Base-by-base conservation (phyloP, 2,329 filamentous ascomycete genomes). In the Talaromyces islandicus region DNA sequence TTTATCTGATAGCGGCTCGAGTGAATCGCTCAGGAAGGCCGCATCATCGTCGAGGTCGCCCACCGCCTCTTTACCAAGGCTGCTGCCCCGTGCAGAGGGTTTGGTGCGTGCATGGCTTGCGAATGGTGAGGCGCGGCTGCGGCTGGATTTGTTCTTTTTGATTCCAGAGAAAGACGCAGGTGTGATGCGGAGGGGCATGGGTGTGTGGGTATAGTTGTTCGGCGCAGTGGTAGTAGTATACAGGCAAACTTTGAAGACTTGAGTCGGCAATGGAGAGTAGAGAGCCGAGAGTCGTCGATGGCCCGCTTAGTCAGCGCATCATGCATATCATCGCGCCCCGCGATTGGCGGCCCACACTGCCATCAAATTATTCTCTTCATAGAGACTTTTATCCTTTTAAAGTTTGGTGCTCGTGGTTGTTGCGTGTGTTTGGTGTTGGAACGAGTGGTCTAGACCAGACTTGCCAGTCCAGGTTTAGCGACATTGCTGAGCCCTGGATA, bases 1-100 rank as follows among this genome's bases (percentile, higher is more conserved):
- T 4, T 78, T 70, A 60, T 86, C 83, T 2, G 81, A 78, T 3
- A 87, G 74, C 7, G 71, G 71, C 21, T 80, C 77, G 21, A 7
- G 11, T 14, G 68, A 64, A 24, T 71, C 65, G 24, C 68, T 61
- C 50, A 73, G 65, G 50, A 69, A 65, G 38, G 64, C 58, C 55
- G 63, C 63, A 54, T 64, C 61, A 21, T 67, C 21, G 69, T 59
- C 55, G 10, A 14, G 5, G 35, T 10, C 43, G 21, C 14, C 32
- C 11, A 5, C 12, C 11, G 3, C 32, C 32, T 43, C 9, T 27
- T 32, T 12, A 27, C 25, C 30, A 19, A 55, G 11, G 17, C 14
- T 51, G 17, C 35, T 17, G 29, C 29, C 10, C 35, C 67, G 64
- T 19, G 68, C 62, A 43, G 65, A 65, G 17, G 75, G 69, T 65